Conservation (phyloP, 2,329 filamentous ascomycete genomes). For the Arthrobotrys pseudoclavata region DNA sequence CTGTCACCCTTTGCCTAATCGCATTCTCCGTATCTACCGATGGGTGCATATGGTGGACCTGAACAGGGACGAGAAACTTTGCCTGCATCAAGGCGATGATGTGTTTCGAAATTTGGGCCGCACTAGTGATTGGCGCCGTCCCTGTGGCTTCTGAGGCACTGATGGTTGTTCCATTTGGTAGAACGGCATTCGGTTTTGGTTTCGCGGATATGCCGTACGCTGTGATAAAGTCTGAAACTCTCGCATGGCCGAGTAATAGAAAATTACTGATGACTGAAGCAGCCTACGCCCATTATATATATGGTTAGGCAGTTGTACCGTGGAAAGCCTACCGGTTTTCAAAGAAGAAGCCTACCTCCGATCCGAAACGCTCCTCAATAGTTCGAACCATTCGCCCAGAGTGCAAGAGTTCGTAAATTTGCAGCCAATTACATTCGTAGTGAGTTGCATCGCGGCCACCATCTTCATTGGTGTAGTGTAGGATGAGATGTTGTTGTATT, state of each 20-base stretch:
- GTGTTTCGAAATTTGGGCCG: conserved; percentile 68
- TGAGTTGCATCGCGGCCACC: conserved; percentile 72
- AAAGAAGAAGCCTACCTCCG: conserved; percentile 72
- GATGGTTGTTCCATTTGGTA: conserved; percentile 61
- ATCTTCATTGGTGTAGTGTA: conserved; percentile 76
- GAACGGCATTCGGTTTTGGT: conserved; percentile 42
- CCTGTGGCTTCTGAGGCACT: conserved; percentile 58
- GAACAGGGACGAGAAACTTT: conserved; percentile 77
- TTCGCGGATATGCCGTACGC: conserved; percentile 63
- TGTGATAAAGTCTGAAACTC: conserved; percentile 67
- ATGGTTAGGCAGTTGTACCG: background rate
- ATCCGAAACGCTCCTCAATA: conserved; percentile 80
- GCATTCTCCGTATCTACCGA: conserved; percentile 73
- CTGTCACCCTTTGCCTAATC: conserved; percentile 69
- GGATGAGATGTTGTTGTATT: conserved; percentile 88
- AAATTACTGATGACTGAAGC: conserved; percentile 63
- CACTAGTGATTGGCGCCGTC: conserved; percentile 62
- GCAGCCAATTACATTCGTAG: conserved; percentile 86
- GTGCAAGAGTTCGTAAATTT: conserved; percentile 85
- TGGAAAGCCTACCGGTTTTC: conserved; percentile 12
- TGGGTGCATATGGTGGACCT: conserved; percentile 73
- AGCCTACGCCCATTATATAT: conserved; percentile 36
- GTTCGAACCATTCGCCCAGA: conserved; percentile 84
- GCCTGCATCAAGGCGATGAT: conserved; percentile 72
- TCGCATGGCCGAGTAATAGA: conserved; percentile 63